Evolutionary conservation across 176 grass and related monocot genomes (phyloP), one percentile per base, ranked within the genome.

Genomic region (Hordeum marinum): DNA sequence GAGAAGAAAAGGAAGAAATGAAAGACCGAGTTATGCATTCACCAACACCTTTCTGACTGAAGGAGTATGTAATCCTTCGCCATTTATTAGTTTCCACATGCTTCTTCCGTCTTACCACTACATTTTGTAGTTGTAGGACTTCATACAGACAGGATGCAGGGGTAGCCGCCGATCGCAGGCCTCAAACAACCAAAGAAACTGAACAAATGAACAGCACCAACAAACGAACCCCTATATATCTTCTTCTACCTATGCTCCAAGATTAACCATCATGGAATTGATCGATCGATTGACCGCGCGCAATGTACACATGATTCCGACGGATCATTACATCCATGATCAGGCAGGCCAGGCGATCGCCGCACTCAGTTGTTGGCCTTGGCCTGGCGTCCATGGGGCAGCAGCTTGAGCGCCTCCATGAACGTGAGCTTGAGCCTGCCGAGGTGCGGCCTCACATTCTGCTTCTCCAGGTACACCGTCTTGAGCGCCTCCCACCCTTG

Each of bases 371-470:
- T 78, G n/a, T 2, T 80, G 71, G 25, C 71, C 71, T 75, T 57
- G 7, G 54, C 35, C 9, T 64, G 82, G 1, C 17, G 26, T 0
- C 66, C 84, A 76, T 93, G 95, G 20, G 93, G 96, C 66, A 98
- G 79, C 43, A 88, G 77, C 58, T 83, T 89, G 35, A 95, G 93
- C 9, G 96, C 96, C 52, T 95, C 87, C 74, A 82, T 17, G 48
- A 98, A 79, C 0, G 91, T 94, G 50, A 89, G 92, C 93, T 89
- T 95, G 79, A 98, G 91, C 86, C 93, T 86, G 0, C 89, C 91
- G 13, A 98, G 43, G 68, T 95, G 96, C 4, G 93, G 96, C 89
- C 85, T 75, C 17, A 98, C 87, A 35, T 98, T 90, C 84, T 98
- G 96, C 87, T 94, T 90, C 55, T 95, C 96, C 9, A 98, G 83